These are phyloP conservation scores for Dalbergia cochinchinensis DNA, from an alignment of 306 rosid species.

Conservation along the genomic window DNA sequence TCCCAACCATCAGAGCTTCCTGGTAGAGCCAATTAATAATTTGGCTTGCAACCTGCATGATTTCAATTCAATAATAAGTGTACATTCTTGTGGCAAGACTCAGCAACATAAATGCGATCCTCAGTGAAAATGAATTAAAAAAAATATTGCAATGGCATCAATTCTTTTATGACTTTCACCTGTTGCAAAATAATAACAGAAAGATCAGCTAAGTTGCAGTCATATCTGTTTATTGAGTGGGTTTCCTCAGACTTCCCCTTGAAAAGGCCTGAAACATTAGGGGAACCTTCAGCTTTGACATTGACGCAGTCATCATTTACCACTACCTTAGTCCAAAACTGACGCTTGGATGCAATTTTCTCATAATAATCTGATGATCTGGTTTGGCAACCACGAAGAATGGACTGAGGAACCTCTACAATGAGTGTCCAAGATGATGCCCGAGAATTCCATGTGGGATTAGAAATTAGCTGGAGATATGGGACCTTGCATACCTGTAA, in stretches of 20 bases:
- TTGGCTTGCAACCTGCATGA: slow-evolving; percentile 86
- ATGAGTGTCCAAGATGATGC: slow-evolving; percentile 85
- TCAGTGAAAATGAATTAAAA: neutral
- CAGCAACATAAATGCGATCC: neutral
- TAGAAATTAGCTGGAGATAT: slow-evolving; percentile 75
- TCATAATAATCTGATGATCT: slow-evolving; percentile 52
- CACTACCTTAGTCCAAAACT: slow-evolving; percentile 81
- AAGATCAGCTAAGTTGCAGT: slow-evolving; percentile 85
- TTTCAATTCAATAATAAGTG: slow-evolving; percentile 45
- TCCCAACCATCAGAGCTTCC: slow-evolving; percentile 86
- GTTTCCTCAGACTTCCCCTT: slow-evolving; percentile 71
- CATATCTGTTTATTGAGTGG: slow-evolving; percentile 74
- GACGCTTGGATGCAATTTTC: slow-evolving; percentile 62
- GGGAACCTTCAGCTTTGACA: slow-evolving; percentile 89
- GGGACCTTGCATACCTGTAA: slow-evolving; percentile 80
- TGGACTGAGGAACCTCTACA: slow-evolving; percentile 80
- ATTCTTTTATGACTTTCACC: slow-evolving; percentile 51
- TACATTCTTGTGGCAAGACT: neutral
- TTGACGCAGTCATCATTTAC: slow-evolving; percentile 82
- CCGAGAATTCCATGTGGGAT: slow-evolving; percentile 93
- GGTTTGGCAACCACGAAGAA: slow-evolving; percentile 60
- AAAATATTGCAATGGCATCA: neutral
- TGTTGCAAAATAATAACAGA: slow-evolving; percentile 87
- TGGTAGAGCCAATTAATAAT: slow-evolving; percentile 83
- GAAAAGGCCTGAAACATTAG: slow-evolving; percentile 76